A percentile compares a stretch with the other conserved stretches of the same genome.
Conservation (phyloP, 2,329 filamentous ascomycete genomes). For the Neopestalotiopsis clavispora region DNA sequence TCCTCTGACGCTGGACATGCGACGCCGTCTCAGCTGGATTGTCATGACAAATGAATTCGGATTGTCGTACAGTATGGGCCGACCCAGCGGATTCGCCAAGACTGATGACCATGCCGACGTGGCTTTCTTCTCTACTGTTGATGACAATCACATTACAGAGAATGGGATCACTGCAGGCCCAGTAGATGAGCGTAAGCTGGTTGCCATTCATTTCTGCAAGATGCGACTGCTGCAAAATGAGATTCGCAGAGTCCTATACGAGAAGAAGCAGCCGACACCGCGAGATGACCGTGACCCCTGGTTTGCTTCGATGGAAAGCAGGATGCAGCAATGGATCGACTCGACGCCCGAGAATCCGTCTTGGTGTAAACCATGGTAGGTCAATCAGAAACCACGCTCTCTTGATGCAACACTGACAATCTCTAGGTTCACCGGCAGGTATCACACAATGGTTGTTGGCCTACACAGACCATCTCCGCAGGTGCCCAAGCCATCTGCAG, state of each 20-base stretch:
- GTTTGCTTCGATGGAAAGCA: constrained; percentile 80
- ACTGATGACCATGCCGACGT: constrained; percentile 84
- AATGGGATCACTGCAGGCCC: constrained; percentile 76
- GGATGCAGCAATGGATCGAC: constrained; percentile 80
- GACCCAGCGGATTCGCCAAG: constrained; percentile 84
- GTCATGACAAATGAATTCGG: constrained; percentile 88
- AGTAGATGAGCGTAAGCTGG: constrained; percentile 80
- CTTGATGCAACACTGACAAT: constrained; percentile 14
- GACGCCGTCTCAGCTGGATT: constrained; percentile 86
- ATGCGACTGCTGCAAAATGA: constrained; percentile 89
- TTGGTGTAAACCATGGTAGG: constrained; percentile 82
- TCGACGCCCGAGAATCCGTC: constrained; percentile 71
- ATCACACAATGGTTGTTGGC: constrained; percentile 87
- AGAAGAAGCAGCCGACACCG: constrained; percentile 79
- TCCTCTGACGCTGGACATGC: constrained; percentile 83
- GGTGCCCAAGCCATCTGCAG: constrained; percentile 79
- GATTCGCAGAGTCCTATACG: constrained; percentile 84
- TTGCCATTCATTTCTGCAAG: constrained; percentile 91
- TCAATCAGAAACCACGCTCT: constrained; percentile 18
- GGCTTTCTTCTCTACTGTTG: constrained; percentile 79
- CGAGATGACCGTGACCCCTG: constrained; percentile 83
- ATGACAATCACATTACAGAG: constrained; percentile 82
- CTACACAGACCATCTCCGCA: constrained; percentile 92
- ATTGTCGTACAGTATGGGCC: constrained; percentile 84
- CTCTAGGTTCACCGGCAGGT: constrained; percentile 67